Evolutionary conservation across 306 rosid species (phyloP), one percentile per base, ranked within the genome.

Genomic region (Medicago ruthenica): DNA sequence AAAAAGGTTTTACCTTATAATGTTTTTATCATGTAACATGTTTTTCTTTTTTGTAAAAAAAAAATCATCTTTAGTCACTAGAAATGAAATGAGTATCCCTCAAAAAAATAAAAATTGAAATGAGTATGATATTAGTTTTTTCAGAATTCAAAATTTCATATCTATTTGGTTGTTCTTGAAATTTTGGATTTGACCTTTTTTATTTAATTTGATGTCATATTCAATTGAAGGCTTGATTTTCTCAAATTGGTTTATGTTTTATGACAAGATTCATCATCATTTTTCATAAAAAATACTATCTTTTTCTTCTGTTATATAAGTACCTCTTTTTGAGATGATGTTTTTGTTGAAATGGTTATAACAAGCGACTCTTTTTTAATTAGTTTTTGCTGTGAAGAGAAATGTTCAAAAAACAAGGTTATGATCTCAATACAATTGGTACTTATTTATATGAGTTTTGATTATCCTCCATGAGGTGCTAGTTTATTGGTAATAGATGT

Each of bases 91-190:
- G 17, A n/a, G n/a, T n/a, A n/a, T n/a, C n/a, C n/a, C n/a, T n/a
- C n/a, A n/a, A n/a, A n/a, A n/a, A n/a, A n/a, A n/a, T 24, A 1
- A 24, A 1, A 1, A 1, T 24, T 58, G 37, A 41, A 65, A 42
- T 42, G 13, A 39, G 71, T 12, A 41, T 41, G n/a, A 9, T 20
- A 6, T 58, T 13, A 3, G 34, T 13, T 42, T 31, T 22, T 81
- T 53, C 40, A 47, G 44, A 53, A n/a, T n/a, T n/a, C n/a, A n/a
- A n/a, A n/a, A n/a, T n/a, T n/a, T n/a, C n/a, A n/a, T n/a, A n/a
- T n/a, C n/a, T n/a, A 27, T 73, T 13, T 73, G 42, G 39, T 31
- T 61, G 67, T 61, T 61, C 8, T 41, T 42, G 31, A 72, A 67
- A 57, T 16, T 53, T 41, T 34, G 40, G 66, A 67, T 58, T 53